These are phyloP conservation scores for Limonium bicolor DNA, from an alignment of 148 eudicot species.

Conservation along the genomic window DNA sequence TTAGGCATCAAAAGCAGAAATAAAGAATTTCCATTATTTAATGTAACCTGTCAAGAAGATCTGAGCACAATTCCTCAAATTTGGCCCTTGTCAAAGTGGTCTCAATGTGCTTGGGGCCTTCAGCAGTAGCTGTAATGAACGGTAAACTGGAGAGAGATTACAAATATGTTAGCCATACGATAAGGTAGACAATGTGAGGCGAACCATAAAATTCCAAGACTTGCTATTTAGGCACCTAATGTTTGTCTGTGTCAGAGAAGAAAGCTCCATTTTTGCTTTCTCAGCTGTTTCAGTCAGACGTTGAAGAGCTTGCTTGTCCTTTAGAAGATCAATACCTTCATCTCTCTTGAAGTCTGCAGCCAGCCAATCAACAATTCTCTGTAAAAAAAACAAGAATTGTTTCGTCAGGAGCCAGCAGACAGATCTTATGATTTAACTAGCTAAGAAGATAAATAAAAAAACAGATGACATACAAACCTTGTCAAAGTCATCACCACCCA, in stretches of 20 bases:
- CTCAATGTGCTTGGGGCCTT: slow-evolving; percentile 96
- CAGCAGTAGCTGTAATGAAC: slow-evolving; percentile 93
- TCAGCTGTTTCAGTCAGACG: slow-evolving; percentile 93
- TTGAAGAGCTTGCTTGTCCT: slow-evolving; percentile 97
- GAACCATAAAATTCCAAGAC: background rate
- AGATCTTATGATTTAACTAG: background rate
- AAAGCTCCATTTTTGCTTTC: slow-evolving; percentile 97
- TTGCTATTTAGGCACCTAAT: slow-evolving; percentile 37
- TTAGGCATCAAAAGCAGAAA: no score
- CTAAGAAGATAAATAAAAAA: background rate
- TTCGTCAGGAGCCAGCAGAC: background rate
- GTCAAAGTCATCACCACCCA: slow-evolving; percentile 99
- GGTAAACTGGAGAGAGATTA: slow-evolving; percentile 43
- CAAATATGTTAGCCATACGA: background rate
- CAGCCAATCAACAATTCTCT: slow-evolving; percentile 98
- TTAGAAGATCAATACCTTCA: slow-evolving; percentile 87
- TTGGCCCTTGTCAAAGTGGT: slow-evolving; percentile 88
- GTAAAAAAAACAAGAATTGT: background rate
- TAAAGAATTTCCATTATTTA: no score
- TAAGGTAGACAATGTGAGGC: background rate
- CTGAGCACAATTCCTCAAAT: slow-evolving; percentile 90
- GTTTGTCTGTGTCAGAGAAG: slow-evolving; percentile 79
- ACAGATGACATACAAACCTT: slow-evolving; percentile 30
- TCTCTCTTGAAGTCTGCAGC: slow-evolving; percentile 65
- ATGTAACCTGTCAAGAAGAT: slow-evolving; percentile 85